Conservation (phyloP, 2,329 filamentous ascomycete genomes). For the Trichoderma gracile region DNA sequence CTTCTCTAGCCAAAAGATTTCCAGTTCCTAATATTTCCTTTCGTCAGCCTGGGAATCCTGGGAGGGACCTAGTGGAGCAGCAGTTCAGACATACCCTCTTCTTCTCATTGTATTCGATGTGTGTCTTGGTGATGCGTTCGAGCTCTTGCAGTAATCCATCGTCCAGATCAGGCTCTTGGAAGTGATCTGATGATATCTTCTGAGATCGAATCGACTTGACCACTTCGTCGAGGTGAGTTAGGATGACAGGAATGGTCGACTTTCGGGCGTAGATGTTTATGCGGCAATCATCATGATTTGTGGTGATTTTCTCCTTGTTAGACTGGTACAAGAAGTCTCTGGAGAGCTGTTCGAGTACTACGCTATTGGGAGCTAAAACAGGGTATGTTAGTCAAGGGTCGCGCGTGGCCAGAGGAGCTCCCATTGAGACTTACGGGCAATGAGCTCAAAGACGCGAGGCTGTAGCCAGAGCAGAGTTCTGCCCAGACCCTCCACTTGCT, state of each 20-base stretch:
- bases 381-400: not conserved
- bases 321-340: conserved; percentile 38
- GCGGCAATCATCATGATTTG: conserved; percentile 28
- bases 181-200: conserved; percentile 32
- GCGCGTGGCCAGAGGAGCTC: not conserved
- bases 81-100: conserved; percentile 30
- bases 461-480: conserved; percentile 43
- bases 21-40: conserved; percentile 31
- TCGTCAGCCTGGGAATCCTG: not conserved
- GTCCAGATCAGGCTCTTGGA: conserved; percentile 29
- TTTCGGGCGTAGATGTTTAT: conserved; percentile 39
- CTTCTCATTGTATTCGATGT: conserved; percentile 30
- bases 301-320: conserved; percentile 37
- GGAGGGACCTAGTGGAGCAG: too few relatives aligned
- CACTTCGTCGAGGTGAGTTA: conserved; percentile 41
- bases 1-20: conserved; percentile 48
- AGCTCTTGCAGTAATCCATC: conserved; percentile 36
- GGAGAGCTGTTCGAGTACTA: conserved; percentile 27
- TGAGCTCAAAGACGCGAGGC: conserved; percentile 45
- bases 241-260: conserved; percentile 35
- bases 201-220: conserved; percentile 34
- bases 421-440: conserved; percentile 46
- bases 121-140: conserved; percentile 39
- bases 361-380: not conserved
- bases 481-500: conserved; percentile 48